Conservation (phyloP, 2,329 filamentous ascomycete genomes). For the Mycosphaerella sp. region DNA sequence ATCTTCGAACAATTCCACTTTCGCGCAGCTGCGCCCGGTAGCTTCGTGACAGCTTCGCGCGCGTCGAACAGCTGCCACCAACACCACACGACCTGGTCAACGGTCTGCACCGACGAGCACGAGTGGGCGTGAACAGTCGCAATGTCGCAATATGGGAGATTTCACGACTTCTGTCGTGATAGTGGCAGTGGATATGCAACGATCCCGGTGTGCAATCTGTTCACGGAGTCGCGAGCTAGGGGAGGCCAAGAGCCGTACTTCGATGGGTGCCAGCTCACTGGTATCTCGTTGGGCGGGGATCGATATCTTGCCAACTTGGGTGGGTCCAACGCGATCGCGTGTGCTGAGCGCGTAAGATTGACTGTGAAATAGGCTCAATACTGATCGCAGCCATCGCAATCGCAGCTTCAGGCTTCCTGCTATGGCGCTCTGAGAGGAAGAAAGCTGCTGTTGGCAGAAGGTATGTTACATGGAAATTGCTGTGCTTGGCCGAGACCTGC, state of each 20-base stretch:
- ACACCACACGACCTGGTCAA: not conserved
- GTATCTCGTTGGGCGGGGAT: slow-evolving; percentile 63
- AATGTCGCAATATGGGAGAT: slow-evolving; percentile 34
- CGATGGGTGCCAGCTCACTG: slow-evolving; percentile 64
- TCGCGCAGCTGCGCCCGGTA: not conserved
- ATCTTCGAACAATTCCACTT: not conserved
- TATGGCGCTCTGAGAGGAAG: slow-evolving; percentile 81
- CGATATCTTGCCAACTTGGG: slow-evolving; percentile 75
- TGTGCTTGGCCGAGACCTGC: not conserved
- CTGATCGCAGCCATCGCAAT: slow-evolving; percentile 75
- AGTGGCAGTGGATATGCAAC: slow-evolving; percentile 38
- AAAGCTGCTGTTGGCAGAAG: slow-evolving; percentile 88
- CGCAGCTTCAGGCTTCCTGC: slow-evolving; percentile 56
- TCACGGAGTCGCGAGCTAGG: slow-evolving; percentile 54
- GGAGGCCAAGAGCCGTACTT: slow-evolving; percentile 45
- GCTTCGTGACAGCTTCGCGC: not conserved
- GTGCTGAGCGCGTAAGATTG: slow-evolving; percentile 5
- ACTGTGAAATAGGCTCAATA: slow-evolving; percentile 66
- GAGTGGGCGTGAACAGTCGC: not conserved
- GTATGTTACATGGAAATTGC: slow-evolving; percentile 45
- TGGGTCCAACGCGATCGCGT: slow-evolving; percentile 39
- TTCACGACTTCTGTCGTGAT: slow-evolving; percentile 46
- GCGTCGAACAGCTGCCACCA: not conserved
- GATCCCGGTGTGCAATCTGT: slow-evolving; percentile 53
- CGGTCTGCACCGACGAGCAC: not conserved